Percentiles rank a stretch among this genome's conserved stretches.
These are phyloP conservation scores for Glycyrrhiza uralensis DNA, from an alignment of 306 rosid genomes.

Conservation along the genomic window DNA sequence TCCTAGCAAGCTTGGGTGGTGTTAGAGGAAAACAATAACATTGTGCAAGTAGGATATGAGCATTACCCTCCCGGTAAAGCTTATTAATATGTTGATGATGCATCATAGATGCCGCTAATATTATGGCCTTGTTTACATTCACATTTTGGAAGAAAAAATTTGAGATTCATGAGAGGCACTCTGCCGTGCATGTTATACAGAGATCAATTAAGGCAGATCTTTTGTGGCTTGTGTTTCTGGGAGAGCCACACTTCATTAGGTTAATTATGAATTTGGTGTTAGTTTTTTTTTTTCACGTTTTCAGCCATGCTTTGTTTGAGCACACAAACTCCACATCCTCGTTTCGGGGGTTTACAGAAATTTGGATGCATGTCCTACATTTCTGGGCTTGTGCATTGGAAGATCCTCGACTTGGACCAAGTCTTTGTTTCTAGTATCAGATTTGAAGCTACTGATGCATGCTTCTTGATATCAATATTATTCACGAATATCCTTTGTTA, in stretches of 20 bases:
- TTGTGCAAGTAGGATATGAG: not conserved
- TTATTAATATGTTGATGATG: not conserved
- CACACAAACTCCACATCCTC: not conserved
- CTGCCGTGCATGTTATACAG: not conserved
- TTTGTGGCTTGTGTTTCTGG: not conserved
- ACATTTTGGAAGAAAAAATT: not conserved
- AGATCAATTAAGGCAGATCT: not conserved
- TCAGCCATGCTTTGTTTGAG: not conserved
- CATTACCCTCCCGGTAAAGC: not conserved
- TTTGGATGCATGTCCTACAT: slow-evolving; percentile 2
- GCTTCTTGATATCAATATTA: slow-evolving; percentile 8
- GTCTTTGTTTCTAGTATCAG: not conserved
- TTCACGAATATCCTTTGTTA: not conserved
- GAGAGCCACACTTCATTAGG: not conserved
- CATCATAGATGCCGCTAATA: not conserved
- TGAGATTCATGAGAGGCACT: not conserved
- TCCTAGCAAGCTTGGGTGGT: not conserved
- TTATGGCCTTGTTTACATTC: not conserved
- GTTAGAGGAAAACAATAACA: not conserved
- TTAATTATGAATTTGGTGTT: slow-evolving; percentile 15
- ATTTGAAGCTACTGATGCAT: not conserved
- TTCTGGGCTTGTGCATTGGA: not conserved
- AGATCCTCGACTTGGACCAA: not conserved
- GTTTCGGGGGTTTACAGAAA: not conserved
- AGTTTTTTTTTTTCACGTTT: not conserved